Evolutionary conservation across 1,139 yeast genomes (phyloP).

Genomic region (Hanseniaspora uvarum): DNA sequence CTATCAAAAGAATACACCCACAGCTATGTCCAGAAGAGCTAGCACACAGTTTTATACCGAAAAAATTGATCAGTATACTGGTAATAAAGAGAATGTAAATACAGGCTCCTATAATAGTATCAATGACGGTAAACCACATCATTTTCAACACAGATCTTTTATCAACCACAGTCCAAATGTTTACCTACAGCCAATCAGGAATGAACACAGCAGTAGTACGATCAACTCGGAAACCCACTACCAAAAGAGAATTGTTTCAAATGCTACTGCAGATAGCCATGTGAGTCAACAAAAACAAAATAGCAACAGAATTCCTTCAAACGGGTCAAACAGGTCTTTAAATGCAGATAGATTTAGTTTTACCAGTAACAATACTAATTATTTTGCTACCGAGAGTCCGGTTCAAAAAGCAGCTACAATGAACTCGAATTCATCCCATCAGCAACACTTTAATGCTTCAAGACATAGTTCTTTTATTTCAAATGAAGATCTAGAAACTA

Average conservation of each 20-base stretch:
- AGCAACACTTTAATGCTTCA: not conserved
- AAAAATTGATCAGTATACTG: not conserved
- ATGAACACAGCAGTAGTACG: constrained; percentile 1
- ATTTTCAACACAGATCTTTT: constrained; percentile 3
- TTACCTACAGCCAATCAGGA: constrained; percentile 1
- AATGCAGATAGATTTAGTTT: constrained; percentile 1
- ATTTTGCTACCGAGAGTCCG: not conserved
- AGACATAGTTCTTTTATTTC: constrained; percentile 9
- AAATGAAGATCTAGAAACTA: not conserved
- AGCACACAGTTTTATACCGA: not conserved
- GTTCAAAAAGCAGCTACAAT: not conserved
- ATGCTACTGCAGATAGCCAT: not conserved
- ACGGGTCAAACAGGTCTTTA: not conserved
- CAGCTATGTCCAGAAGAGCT: not conserved
- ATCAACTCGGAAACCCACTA: not conserved
- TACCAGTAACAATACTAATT: not conserved
- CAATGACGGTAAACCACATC: not conserved
- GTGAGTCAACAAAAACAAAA: not conserved
- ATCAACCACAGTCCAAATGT: constrained; percentile 9
- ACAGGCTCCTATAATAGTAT: not conserved
- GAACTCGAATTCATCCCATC: not conserved
- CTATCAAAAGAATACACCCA: not conserved
- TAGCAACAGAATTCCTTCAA: not conserved
- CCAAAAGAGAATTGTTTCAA: constrained; percentile 8
- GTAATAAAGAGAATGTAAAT: not conserved